Conservation (phyloP, 176 grass and related monocot species). For the Otatea glauca region DNA sequence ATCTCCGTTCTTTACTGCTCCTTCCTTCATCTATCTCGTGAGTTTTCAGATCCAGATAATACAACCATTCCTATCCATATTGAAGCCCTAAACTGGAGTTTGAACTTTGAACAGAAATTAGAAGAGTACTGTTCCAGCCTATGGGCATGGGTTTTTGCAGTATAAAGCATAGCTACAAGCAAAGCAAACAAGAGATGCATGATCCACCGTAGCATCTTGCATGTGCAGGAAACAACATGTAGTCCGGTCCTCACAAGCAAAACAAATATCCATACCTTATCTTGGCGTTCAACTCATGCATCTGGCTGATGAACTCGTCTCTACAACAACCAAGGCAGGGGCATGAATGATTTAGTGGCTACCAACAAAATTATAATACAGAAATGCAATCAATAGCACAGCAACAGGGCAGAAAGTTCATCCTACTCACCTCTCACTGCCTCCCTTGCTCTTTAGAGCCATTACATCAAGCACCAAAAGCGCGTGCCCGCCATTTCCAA, state of each 20-base stretch:
- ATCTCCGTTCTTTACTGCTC: neutral
- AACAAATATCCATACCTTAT: slow-evolving; percentile 61
- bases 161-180: neutral
- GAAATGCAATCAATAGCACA: neutral
- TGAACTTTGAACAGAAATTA: neutral
- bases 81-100: neutral
- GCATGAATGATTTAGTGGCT: neutral
- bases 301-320: slow-evolving; percentile 66
- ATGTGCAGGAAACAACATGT: neutral
- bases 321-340: slow-evolving; percentile 40
- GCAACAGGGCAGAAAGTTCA: slow-evolving; percentile 3
- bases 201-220: neutral
- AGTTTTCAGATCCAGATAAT: slow-evolving; percentile 8
- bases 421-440: slow-evolving; percentile 46
- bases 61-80: neutral
- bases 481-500: slow-evolving; percentile 17
- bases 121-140: neutral
- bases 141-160: neutral
- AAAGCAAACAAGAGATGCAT: slow-evolving; percentile 18
- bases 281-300: slow-evolving; percentile 70
- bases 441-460: slow-evolving; percentile 38
- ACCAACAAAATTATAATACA: neutral
- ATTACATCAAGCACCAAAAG: slow-evolving; percentile 36
- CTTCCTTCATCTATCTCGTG: neutral
- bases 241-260: neutral